Percentiles rank a stretch among this genome's conserved stretches.
Conservation (phyloP, 148 eudicot genomes). For the Camellia lanceoleosa region DNA sequence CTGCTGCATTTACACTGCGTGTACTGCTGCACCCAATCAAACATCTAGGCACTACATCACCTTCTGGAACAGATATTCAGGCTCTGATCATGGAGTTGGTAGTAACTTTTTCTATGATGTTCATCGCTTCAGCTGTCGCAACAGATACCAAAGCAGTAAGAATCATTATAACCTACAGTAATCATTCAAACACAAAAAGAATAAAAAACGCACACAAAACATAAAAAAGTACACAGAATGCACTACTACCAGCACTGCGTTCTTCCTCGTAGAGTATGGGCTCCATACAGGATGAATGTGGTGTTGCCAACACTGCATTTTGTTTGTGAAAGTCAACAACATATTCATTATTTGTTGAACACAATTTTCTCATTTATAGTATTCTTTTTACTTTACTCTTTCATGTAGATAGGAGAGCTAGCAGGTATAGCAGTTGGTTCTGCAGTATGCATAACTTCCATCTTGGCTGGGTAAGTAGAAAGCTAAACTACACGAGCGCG, state of each 20-base stretch:
- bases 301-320: too few species aligned
- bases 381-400: neutral
- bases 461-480: conserved; percentile 59
- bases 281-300: too few species aligned
- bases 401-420: conserved; percentile 49
- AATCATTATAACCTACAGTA: neutral
- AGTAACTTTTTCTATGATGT: conserved; percentile 71
- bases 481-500: neutral
- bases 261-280: too few species aligned
- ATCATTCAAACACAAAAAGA: too few species aligned
- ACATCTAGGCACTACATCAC: conserved; percentile 58
- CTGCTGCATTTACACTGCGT: conserved; percentile 46
- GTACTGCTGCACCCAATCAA: conserved; percentile 45
- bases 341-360: too few species aligned
- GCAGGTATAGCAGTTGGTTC: conserved; percentile 79
- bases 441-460: conserved; percentile 74
- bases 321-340: too few species aligned
- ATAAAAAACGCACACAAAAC: too few species aligned
- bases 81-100: conserved; percentile 69
- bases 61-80: conserved; percentile 56
- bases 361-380: too few species aligned
- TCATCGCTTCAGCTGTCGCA: conserved; percentile 64
- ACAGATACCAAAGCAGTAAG: conserved; percentile 71
- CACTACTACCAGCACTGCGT: too few species aligned
- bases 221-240: too few species aligned